Conservation (phyloP, 2,329 filamentous ascomycete genomes). For the Fusarium xyrophilum region DNA sequence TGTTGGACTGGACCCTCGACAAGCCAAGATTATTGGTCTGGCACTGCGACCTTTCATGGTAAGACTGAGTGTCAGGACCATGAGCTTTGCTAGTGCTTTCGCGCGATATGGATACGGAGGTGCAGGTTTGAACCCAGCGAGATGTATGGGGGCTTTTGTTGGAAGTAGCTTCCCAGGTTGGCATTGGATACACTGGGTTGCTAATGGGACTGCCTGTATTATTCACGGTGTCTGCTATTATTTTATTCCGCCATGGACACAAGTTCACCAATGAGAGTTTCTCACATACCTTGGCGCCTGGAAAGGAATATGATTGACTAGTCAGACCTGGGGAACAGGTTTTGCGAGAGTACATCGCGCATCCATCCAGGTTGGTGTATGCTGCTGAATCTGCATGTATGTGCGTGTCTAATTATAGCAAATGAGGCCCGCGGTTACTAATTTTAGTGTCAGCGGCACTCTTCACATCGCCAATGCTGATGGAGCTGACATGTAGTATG, state of each 20-base stretch:
- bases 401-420: no score
- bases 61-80: conserved; percentile 48
- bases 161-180: conserved; percentile 32
- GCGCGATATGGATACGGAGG: conserved; percentile 39
- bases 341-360: no score
- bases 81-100: conserved; percentile 47
- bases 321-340: no score
- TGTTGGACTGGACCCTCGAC: conserved; percentile 60
- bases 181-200: conserved; percentile 42
- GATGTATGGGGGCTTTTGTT: conserved; percentile 36
- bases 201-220: conserved; percentile 15
- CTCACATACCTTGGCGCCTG: no score
- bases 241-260: conserved; percentile 30
- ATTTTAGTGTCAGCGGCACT: no score
- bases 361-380: no score
- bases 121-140: conserved; percentile 30
- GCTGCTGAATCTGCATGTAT: no score
- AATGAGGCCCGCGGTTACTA: no score
- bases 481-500: no score
- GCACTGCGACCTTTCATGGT: conserved; percentile 58
- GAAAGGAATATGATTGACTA: no score
- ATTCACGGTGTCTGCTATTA: conserved; percentile 28
- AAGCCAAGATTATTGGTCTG: conserved; percentile 57
- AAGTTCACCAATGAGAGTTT: not conserved
- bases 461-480: no score